Percentiles rank a stretch among this genome's conserved stretches.
phyloP scores from a whole-genome alignment of 768 basidiomycete species.

The Pleurotus citrinopileatus region DNA sequence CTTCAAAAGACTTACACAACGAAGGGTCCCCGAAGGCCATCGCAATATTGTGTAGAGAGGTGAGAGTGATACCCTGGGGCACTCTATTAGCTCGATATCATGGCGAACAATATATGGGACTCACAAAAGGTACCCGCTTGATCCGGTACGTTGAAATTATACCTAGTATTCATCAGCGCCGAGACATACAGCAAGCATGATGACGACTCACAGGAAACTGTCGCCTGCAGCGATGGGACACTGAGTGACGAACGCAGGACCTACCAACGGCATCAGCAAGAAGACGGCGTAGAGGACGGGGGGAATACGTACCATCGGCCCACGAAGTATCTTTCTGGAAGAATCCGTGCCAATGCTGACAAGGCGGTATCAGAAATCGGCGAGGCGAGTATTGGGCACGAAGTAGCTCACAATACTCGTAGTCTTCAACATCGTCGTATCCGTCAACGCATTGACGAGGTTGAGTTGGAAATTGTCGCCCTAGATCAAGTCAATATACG shows the following conservation, averaged over 20 bases:
- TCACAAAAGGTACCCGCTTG: slow-evolving; percentile 30
- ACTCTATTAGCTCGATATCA: not conserved
- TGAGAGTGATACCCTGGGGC: slow-evolving; percentile 32
- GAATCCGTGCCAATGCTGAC: slow-evolving; percentile 45
- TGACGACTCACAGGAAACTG: slow-evolving; percentile 28
- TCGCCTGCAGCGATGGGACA: slow-evolving; percentile 43
- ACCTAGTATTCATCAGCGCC: slow-evolving; percentile 14
- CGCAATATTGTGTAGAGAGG: slow-evolving; percentile 37
- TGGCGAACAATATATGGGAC: not conserved
- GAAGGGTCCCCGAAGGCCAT: slow-evolving; percentile 22
- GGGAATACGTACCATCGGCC: slow-evolving; percentile 29
- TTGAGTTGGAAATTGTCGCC: slow-evolving; percentile 44
- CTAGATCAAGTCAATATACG: slow-evolving; percentile 16
- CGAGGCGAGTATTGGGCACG: not conserved
- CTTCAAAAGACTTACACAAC: not conserved
- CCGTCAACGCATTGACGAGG: slow-evolving; percentile 42
- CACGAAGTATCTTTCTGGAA: slow-evolving; percentile 34
- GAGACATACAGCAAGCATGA: not conserved
- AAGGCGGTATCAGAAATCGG: not conserved
- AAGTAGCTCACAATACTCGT: slow-evolving; percentile 45
- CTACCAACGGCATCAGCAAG: not conserved
- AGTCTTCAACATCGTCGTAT: slow-evolving; percentile 44
- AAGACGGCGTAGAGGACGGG: not conserved
- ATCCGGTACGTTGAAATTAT: slow-evolving; percentile 30
- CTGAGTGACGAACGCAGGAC: slow-evolving; percentile 32